Percentiles rank a stretch among this genome's conserved stretches.
These are phyloP conservation scores for Chamaecrista fasciculata DNA, from an alignment of 306 rosid species.

Conservation along the genomic window DNA sequence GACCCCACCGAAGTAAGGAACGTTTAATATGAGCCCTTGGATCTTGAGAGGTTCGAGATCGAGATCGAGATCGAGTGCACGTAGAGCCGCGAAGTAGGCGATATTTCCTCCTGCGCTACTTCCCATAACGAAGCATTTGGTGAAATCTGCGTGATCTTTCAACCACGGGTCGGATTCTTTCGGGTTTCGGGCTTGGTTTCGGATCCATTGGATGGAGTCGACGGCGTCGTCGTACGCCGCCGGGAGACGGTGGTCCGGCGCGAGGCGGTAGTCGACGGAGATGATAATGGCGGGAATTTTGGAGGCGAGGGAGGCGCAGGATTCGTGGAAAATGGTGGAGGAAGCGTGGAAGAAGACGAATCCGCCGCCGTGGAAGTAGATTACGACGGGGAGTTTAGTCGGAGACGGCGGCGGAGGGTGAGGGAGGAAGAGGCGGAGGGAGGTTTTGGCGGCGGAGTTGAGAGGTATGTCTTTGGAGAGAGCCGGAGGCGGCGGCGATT, in stretches of 20 bases:
- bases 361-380: slow-evolving; percentile 87
- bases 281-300: slow-evolving; percentile 34
- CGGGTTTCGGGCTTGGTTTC: slow-evolving; percentile 30
- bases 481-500: slow-evolving; percentile 17
- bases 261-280: slow-evolving; percentile 74
- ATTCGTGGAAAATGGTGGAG: slow-evolving; percentile 47
- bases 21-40: slow-evolving; percentile 48
- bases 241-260: slow-evolving; percentile 87
- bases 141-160: slow-evolving; percentile 43
- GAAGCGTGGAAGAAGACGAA: slow-evolving; percentile 62
- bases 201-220: slow-evolving; percentile 51
- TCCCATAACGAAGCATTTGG: slow-evolving; percentile 54
- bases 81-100: slow-evolving; percentile 55
- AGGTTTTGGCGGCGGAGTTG: slow-evolving; percentile 45
- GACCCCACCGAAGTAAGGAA: slow-evolving; percentile 55
- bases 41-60: slow-evolving; percentile 43
- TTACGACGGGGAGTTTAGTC: slow-evolving; percentile 27
- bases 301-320: slow-evolving; percentile 36
- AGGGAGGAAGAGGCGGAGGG: slow-evolving; percentile 64
- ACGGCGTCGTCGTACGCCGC: slow-evolving; percentile 77
- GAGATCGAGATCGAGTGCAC: slow-evolving; percentile 41
- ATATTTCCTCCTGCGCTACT: slow-evolving; percentile 65
- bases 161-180: slow-evolving; percentile 56
- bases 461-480: slow-evolving; percentile 62
- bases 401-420: slow-evolving; percentile 36